These are phyloP conservation scores for Aspergillus oerlinghausenensis DNA, from an alignment of 2,329 filamentous ascomycete genomes.

Conservation along the genomic window DNA sequence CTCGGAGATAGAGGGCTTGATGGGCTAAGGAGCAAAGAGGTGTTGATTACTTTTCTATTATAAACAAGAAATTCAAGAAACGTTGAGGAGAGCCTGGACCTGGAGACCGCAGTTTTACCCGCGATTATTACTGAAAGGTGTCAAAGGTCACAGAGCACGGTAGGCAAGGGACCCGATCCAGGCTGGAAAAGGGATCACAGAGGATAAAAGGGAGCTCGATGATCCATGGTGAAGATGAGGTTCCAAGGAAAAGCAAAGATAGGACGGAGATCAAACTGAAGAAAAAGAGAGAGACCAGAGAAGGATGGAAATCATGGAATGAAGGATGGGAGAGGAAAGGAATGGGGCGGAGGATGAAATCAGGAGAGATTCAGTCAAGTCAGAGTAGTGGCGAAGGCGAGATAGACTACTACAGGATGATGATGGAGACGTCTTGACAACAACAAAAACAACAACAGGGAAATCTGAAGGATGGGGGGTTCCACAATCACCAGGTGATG, in stretches of 20 bases:
- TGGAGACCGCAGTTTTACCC: conserved; percentile 1
- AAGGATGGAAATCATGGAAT: conserved; percentile 2
- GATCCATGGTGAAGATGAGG: conserved; percentile 7
- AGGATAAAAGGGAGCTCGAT: conserved; percentile 3
- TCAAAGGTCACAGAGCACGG: background rate
- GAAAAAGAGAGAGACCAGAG: conserved; percentile 4
- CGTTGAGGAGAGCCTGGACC: conserved; percentile 2
- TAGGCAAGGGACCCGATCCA: conserved; percentile 10
- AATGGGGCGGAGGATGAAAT: conserved; percentile 3
- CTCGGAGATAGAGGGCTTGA: conserved; percentile 2
- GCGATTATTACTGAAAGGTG: background rate
- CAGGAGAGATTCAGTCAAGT: background rate
- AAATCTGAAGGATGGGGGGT: background rate
- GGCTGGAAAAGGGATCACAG: conserved; percentile 14
- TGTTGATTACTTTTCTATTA: conserved; percentile 11
- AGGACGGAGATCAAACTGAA: background rate
- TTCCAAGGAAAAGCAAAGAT: background rate
- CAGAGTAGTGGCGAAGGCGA: background rate
- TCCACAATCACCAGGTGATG: background rate
- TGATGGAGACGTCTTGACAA: conserved; percentile 4
- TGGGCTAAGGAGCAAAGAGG: conserved; percentile 4
- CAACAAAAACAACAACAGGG: background rate
- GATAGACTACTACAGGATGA: background rate
- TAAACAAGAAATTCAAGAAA: conserved; percentile 2
- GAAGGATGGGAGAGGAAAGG: conserved; percentile 7